Conservation (phyloP, 352 stramenopile genomes). For the Phytopythium ostracodes region DNA sequence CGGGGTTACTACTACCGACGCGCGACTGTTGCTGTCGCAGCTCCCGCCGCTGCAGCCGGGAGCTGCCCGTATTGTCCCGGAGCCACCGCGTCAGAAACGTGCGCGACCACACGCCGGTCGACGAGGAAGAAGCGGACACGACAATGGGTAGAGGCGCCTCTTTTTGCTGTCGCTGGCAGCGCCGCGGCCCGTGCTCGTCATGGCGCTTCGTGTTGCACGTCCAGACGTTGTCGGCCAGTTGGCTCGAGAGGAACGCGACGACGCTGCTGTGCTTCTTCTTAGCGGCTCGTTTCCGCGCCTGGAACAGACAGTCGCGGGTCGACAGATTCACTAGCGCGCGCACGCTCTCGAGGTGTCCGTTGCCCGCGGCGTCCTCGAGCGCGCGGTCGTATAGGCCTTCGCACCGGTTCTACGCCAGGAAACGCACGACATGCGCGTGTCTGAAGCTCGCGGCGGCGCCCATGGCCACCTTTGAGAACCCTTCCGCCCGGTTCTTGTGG, state of each 20-base stretch:
- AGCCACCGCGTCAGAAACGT: background rate
- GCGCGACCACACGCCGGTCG: slow-evolving; percentile 1
- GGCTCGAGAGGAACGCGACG: slow-evolving; percentile 21
- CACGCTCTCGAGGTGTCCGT: slow-evolving; percentile 24
- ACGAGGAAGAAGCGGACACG: background rate
- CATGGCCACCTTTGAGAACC: slow-evolving; percentile 29
- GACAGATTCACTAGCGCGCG: slow-evolving; percentile 21
- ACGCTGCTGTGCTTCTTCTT: slow-evolving; percentile 26
- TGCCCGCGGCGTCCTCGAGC: slow-evolving; percentile 29
- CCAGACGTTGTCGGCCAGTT: slow-evolving; percentile 28
- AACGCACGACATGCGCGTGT: slow-evolving; percentile 22
- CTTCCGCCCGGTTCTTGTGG: slow-evolving; percentile 24
- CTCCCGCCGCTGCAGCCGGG: background rate
- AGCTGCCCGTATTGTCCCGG: background rate
- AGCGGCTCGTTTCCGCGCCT: slow-evolving; percentile 25
- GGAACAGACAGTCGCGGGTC: slow-evolving; percentile 23
- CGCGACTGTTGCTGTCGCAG: background rate
- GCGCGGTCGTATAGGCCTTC: slow-evolving; percentile 29
- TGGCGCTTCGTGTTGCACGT: slow-evolving; percentile 25
- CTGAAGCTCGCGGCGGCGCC: slow-evolving; percentile 21
- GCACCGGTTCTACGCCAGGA: slow-evolving; percentile 20
- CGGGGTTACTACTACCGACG: background rate
- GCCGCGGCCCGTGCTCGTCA: slow-evolving; percentile 17
- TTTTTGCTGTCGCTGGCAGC: slow-evolving; percentile 13
- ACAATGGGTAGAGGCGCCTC: background rate